phyloP scores from a whole-genome alignment of 139 green algal species.

The Closterium sp. region DNA sequence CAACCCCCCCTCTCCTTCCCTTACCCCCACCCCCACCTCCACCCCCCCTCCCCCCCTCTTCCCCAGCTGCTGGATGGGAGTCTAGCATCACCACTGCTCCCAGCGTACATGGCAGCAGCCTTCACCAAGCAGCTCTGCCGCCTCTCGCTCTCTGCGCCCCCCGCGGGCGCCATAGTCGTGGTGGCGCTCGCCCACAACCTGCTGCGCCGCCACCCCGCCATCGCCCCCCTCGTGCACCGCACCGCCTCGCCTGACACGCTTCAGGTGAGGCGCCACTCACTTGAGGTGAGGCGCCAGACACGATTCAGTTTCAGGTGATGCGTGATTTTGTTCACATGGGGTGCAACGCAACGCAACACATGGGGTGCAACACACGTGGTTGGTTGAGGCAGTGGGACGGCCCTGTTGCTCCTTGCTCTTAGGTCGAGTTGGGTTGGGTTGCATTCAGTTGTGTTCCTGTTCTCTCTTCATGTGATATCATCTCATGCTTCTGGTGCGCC shows the following conservation, averaged over 20 bases:
- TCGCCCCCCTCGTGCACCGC: conserved; percentile 79
- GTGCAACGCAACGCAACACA: too few species aligned
- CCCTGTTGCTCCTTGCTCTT: background rate
- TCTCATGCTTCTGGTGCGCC: too few species aligned
- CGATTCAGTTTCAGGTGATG: too few species aligned
- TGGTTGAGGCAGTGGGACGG: too few species aligned
- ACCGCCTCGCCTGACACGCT: background rate
- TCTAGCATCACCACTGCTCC: conserved; percentile 83
- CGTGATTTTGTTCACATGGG: too few species aligned
- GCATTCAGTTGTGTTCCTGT: too few species aligned
- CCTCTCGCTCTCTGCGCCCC: conserved; percentile 71
- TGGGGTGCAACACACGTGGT: too few species aligned
- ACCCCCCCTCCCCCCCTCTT: background rate
- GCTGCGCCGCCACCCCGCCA: conserved; percentile 84
- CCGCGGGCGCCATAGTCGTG: conserved; percentile 70
- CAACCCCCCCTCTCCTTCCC: too few species aligned
- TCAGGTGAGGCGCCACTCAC: background rate
- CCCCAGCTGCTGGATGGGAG: conserved; percentile 71
- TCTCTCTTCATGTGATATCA: too few species aligned
- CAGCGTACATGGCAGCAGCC: conserved; percentile 90
- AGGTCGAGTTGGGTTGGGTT: too few species aligned
- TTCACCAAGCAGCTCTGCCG: conserved; percentile 86
- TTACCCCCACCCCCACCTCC: too few species aligned
- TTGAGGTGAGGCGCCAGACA: background rate
- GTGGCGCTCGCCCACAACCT: conserved; percentile 95